Evolutionary conservation across 345 rosid species (phyloP).

Genomic region (Arabidopsis thaliana): DNA sequence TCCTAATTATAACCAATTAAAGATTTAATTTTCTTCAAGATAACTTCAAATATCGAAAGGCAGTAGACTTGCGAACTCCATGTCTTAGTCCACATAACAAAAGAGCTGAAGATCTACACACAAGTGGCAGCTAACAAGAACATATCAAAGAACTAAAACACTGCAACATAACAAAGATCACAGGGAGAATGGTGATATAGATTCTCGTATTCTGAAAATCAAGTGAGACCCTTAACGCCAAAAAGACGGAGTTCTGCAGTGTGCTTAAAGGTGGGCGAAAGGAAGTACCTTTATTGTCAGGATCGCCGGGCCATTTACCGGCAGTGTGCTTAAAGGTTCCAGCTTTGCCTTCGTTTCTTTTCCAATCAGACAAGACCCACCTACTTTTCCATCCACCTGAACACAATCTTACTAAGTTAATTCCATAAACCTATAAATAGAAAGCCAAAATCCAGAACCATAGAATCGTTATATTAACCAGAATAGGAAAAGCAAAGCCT

Average conservation of each 20-base stretch:
- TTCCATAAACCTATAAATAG: conserved; percentile 15
- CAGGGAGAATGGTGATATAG: not conserved
- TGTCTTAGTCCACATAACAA: conserved; percentile 1
- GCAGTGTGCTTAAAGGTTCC: conserved; percentile 83
- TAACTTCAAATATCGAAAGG: conserved; percentile 18
- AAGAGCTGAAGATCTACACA: not conserved
- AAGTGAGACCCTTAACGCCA: conserved; percentile 13
- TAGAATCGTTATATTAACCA: conserved; percentile 2
- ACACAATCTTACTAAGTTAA: conserved; percentile 27
- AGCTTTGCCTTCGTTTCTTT: conserved; percentile 82
- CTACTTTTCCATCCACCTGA: conserved; percentile 92
- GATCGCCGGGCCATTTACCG: conserved; percentile 86
- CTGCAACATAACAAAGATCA: conserved; percentile 7
- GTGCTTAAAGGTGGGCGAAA: conserved; percentile 7
- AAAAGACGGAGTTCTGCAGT: not conserved
- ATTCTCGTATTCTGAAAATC: conserved; percentile 8
- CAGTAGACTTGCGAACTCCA: conserved; percentile 19
- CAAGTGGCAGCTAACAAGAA: not conserved
- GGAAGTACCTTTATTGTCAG: conserved; percentile 69
- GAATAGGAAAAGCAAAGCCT: conserved; percentile 27
- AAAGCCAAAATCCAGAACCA: conserved; percentile 18
- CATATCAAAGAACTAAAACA: conserved; percentile 24
- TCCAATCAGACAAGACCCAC: conserved; percentile 94
- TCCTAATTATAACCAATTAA: not conserved
- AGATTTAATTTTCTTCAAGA: not conserved